These are phyloP conservation scores for Aquilaria sinensis DNA, from an alignment of 345 rosid genomes.

Conservation along the genomic window DNA sequence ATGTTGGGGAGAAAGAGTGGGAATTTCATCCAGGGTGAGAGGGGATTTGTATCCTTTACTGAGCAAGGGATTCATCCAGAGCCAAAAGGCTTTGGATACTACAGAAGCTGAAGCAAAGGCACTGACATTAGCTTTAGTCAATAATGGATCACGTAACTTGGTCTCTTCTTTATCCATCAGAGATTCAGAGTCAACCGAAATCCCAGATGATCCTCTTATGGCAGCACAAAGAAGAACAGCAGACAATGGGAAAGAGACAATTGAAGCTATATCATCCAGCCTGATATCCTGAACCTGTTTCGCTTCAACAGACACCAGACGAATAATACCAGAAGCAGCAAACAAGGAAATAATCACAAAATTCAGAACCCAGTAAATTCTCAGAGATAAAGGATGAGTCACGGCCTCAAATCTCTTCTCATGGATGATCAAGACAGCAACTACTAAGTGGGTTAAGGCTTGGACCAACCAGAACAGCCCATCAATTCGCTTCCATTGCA, in stretches of 20 bases:
- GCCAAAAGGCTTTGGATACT: constrained; percentile 66
- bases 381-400: constrained; percentile 53
- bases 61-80: constrained; percentile 89
- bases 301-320: constrained; percentile 25
- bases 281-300: constrained; percentile 23
- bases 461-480: constrained; percentile 65
- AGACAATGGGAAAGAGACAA: constrained; percentile 49
- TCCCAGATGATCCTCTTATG: constrained; percentile 69
- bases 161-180: constrained; percentile 25
- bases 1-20: constrained; percentile 70
- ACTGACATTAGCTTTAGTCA: constrained; percentile 39
- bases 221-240: constrained; percentile 42
- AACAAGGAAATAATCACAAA: constrained; percentile 42
- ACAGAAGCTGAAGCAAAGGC: constrained; percentile 69
- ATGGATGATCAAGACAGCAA: constrained; percentile 58
- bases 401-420: constrained; percentile 60
- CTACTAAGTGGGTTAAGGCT: constrained; percentile 58
- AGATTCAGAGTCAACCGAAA: constrained; percentile 24
- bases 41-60: constrained; percentile 77
- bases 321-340: constrained; percentile 50
- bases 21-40: constrained; percentile 60
- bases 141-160: constrained; percentile 26
- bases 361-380: constrained; percentile 52
- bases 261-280: constrained; percentile 52
- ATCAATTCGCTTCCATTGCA: constrained; percentile 37